phyloP scores from a whole-genome alignment of 805 yeast species.

The Wickerhamiella brachini region DNA sequence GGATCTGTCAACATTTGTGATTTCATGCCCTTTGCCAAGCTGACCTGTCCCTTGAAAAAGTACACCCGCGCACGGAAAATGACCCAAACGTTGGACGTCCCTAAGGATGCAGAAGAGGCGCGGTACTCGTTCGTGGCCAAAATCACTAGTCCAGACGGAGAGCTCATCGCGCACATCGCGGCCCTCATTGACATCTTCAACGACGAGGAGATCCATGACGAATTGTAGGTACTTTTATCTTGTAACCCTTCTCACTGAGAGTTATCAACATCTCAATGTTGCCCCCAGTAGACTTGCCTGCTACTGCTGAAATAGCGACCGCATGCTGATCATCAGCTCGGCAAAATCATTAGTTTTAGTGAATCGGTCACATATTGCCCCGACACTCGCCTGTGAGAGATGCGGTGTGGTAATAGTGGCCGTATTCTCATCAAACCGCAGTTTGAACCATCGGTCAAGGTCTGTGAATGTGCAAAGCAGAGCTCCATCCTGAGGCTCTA shows the following conservation, averaged over 20 bases:
- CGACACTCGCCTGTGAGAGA: not conserved
- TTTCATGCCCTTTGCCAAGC: slow-evolving; percentile 16
- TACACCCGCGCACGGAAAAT: slow-evolving; percentile 5
- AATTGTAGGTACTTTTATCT: slow-evolving; percentile 1
- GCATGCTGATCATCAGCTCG: not conserved
- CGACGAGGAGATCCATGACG: slow-evolving; percentile 2
- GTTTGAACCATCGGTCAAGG: not conserved
- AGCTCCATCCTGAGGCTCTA: not conserved
- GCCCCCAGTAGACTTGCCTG: too few relatives aligned
- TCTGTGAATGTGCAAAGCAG: not conserved
- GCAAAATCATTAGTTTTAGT: not conserved
- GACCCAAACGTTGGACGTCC: slow-evolving; percentile 18
- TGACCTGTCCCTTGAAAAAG: slow-evolving; percentile 19
- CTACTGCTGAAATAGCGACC: not conserved
- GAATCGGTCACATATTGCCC: not conserved
- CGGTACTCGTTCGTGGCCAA: slow-evolving; percentile 20
- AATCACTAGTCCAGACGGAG: slow-evolving; percentile 13
- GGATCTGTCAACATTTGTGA: slow-evolving; percentile 19
- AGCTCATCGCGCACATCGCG: slow-evolving; percentile 16
- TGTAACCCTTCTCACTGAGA: not conserved
- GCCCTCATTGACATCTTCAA: slow-evolving; percentile 12
- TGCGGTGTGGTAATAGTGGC: not conserved
- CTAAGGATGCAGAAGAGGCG: slow-evolving; percentile 19
- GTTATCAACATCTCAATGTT: too few relatives aligned
- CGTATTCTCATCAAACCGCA: not conserved